phyloP scores from a whole-genome alignment of 371 early-diverging fungal genomes.

The Rhizopus arrhizus region DNA sequence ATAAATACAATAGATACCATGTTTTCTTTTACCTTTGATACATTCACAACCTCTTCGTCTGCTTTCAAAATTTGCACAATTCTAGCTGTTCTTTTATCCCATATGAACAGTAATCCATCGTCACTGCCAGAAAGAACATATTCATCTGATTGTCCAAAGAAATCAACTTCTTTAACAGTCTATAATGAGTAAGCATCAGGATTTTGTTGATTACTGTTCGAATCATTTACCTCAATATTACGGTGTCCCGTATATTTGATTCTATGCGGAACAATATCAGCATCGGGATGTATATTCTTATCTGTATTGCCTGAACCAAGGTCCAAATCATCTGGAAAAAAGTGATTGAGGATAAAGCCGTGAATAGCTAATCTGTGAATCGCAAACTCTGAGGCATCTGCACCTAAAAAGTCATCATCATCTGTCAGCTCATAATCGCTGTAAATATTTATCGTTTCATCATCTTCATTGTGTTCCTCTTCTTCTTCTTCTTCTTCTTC shows the following conservation, averaged over 20 bases:
- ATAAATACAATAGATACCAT: neutral
- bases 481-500: constrained; percentile 13
- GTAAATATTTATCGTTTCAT: constrained; percentile 11
- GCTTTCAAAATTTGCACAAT: constrained; percentile 69
- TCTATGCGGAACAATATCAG: constrained; percentile 31
- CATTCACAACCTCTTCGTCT: constrained; percentile 68
- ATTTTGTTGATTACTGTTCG: neutral
- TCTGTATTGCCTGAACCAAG: neutral
- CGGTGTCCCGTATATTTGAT: constrained; percentile 42
- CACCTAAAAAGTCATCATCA: constrained; percentile 2
- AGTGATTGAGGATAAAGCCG: neutral
- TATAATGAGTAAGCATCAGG: constrained; percentile 29
- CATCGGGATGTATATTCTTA: constrained; percentile 11
- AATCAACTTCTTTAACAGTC: constrained; percentile 82
- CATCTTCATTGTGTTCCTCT: constrained; percentile 8
- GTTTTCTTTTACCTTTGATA: constrained; percentile 39
- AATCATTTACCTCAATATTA: constrained; percentile 37
- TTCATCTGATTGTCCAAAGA: constrained; percentile 68
- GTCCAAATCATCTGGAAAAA: neutral
- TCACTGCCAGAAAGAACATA: constrained; percentile 82
- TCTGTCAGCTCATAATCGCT: constrained; percentile 12
- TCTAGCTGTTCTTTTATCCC: constrained; percentile 68
- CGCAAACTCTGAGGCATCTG: neutral
- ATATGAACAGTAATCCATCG: constrained; percentile 75
- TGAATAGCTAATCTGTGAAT: neutral